Percentiles rank a stretch among this genome's conserved stretches.
These are phyloP conservation scores for Malus domestica DNA, from an alignment of 306 rosid genomes.

Conservation along the genomic window DNA sequence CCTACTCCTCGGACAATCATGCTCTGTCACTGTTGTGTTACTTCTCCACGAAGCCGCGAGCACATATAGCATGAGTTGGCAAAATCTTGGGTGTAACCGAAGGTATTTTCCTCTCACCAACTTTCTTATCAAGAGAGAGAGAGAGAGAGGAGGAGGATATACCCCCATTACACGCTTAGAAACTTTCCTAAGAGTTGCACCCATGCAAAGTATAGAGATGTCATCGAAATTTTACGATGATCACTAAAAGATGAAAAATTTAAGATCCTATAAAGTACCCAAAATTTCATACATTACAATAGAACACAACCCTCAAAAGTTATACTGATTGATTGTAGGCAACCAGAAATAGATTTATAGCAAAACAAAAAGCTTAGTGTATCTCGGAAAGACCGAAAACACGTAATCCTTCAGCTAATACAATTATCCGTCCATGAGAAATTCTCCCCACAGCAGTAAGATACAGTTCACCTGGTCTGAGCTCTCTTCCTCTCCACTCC, in stretches of 20 bases:
- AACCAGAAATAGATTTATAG: background rate
- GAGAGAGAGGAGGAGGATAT: background rate
- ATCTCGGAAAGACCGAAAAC: background rate
- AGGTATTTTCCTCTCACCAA: background rate
- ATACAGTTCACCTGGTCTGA: slow-evolving; percentile 10
- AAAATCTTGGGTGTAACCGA: background rate
- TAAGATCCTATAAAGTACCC: too few relatives aligned
- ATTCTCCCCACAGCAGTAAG: slow-evolving; percentile 9
- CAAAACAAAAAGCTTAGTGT: background rate
- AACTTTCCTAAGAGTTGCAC: background rate
- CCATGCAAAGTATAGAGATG: background rate
- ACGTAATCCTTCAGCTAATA: background rate
- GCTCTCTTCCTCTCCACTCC: slow-evolving; percentile 18
- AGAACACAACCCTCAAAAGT: background rate
- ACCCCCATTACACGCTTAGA: background rate
- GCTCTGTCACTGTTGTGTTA: too few relatives aligned
- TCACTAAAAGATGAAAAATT: background rate
- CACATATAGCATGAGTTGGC: background rate
- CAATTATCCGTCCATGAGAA: slow-evolving; percentile 17
- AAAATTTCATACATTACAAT: too few relatives aligned
- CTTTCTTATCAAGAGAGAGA: background rate
- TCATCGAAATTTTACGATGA: background rate
- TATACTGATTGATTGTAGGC: too few relatives aligned
- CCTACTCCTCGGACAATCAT: background rate
- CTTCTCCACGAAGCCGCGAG: background rate